Conservation (phyloP, 345 rosid species). For the Crucihimalaya himalaica region DNA sequence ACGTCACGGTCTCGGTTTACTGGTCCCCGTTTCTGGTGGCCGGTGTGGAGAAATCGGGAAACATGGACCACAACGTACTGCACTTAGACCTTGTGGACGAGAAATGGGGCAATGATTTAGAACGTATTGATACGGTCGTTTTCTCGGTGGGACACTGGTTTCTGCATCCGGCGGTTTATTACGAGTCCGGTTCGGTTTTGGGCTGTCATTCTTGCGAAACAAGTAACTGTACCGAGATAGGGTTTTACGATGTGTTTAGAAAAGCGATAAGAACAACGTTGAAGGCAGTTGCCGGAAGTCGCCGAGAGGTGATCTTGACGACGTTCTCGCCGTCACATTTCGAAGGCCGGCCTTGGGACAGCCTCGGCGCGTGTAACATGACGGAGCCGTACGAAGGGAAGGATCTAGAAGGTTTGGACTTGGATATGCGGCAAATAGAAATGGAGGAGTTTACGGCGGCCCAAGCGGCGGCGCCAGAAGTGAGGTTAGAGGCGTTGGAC, state of each 20-base stretch:
- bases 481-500: slow-evolving; percentile 72
- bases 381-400: slow-evolving; percentile 69
- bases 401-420: slow-evolving; percentile 72
- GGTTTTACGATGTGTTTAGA: slow-evolving; percentile 71
- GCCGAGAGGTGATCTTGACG: slow-evolving; percentile 54
- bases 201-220: slow-evolving; percentile 88
- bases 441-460: slow-evolving; percentile 62
- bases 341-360: slow-evolving; percentile 91
- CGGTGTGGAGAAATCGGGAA: slow-evolving; percentile 83
- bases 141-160: slow-evolving; percentile 96
- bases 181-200: slow-evolving; percentile 58
- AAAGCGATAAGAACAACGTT: slow-evolving; percentile 74
- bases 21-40: slow-evolving; percentile 97
- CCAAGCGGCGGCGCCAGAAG: slow-evolving; percentile 37
- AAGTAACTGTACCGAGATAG: slow-evolving; percentile 73
- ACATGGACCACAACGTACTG: slow-evolving; percentile 65
- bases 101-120: slow-evolving; percentile 74
- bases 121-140: slow-evolving; percentile 55
- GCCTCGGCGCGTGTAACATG: slow-evolving; percentile 82
- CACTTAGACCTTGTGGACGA: slow-evolving; percentile 71
- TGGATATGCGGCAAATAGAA: slow-evolving; percentile 66
- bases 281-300: slow-evolving; percentile 45
- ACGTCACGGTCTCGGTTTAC: slow-evolving; percentile 63
- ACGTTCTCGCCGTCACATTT: slow-evolving; percentile 92
- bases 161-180: slow-evolving; percentile 82